A percentile compares a stretch with the other conserved stretches of the same genome.
Conservation (phyloP, 2,329 filamentous ascomycete species). For the Aspergillus aculeatus region DNA sequence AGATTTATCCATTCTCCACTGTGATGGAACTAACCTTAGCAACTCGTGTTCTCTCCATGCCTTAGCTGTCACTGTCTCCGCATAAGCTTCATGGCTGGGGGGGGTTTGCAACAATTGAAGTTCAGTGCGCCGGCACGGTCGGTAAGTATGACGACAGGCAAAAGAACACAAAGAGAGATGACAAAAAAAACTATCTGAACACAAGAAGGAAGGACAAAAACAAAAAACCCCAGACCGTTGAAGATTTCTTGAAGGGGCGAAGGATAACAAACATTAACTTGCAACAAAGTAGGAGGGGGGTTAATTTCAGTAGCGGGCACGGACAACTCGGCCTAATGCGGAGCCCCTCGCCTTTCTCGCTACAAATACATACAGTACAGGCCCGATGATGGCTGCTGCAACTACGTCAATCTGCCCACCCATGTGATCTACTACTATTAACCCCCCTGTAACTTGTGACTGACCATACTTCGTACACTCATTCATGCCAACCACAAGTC, state of each 20-base stretch:
- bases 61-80: slow-evolving; percentile 33
- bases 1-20: not conserved
- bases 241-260: not conserved
- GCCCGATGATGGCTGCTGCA: too few relatives aligned
- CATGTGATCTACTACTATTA: too few relatives aligned
- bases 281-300: slow-evolving; percentile 2
- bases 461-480: too few relatives aligned
- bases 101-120: not conserved
- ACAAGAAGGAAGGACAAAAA: not conserved
- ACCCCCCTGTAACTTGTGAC: too few relatives aligned
- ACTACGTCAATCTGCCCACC: too few relatives aligned
- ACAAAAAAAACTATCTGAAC: not conserved
- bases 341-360: slow-evolving; percentile 21
- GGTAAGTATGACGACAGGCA: not conserved
- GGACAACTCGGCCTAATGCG: slow-evolving; percentile 22
- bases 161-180: not conserved
- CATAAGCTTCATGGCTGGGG: slow-evolving; percentile 33
- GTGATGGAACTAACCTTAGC: slow-evolving; percentile 37
- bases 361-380: too few relatives aligned
- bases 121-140: slow-evolving; percentile 7
- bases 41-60: slow-evolving; percentile 47
- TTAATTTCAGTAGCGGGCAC: slow-evolving; percentile 15
- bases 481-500: too few relatives aligned
- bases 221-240: not conserved
- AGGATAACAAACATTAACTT: not conserved